Evolutionary conservation across 805 yeast genomes (phyloP), one percentile per base, ranked within the genome.

Genomic region (Myxozyma neglecta): DNA sequence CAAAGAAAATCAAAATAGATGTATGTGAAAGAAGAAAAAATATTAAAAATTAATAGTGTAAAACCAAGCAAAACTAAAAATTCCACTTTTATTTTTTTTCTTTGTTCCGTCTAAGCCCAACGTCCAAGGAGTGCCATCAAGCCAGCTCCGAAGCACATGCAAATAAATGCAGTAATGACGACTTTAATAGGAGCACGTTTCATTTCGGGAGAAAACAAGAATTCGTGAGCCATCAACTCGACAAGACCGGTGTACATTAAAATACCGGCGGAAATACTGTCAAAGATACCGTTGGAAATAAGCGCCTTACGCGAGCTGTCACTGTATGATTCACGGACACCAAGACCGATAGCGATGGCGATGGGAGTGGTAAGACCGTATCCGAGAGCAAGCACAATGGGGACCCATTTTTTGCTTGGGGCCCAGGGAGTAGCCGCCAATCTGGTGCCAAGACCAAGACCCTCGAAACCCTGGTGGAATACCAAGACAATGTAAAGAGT

Each of bases 361-460:
- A 86, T 73, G 4, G 93, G 93, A 2, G 93, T 87, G 24, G 86
- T 80, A 24, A 88, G 59, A 11, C 83, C 79, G 68, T 82, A 86
- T 9, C 76, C 84, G 36, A 78, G 16, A 49, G 82, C 82, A 60
- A 84, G 72, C 1, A 76, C 63, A 74, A 81, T 85, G 3, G 89
- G 88, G 48, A 82, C 73, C 77, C 80, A 80, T 57, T 76, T 71
- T 65, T 73, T 77, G 18, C 63, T 42, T 24, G 69, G 61, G 8
- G 88, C 87, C 83, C 86, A 86, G 1, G 79, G 76, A 18, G 85
- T 82, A 42, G 80, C 79, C 1, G 88, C 83, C 52, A 86, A 74
- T 72, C 94, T 81, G 10, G 92, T 80, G 37, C 93, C 92, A 65
- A 87, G 79, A 68, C 93, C 93, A 57, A 88, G 79, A 65, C 93